These are phyloP conservation scores for apple (Malus domestica) DNA, from an alignment of 306 rosid genomes.

Conservation along the genomic window DNA sequence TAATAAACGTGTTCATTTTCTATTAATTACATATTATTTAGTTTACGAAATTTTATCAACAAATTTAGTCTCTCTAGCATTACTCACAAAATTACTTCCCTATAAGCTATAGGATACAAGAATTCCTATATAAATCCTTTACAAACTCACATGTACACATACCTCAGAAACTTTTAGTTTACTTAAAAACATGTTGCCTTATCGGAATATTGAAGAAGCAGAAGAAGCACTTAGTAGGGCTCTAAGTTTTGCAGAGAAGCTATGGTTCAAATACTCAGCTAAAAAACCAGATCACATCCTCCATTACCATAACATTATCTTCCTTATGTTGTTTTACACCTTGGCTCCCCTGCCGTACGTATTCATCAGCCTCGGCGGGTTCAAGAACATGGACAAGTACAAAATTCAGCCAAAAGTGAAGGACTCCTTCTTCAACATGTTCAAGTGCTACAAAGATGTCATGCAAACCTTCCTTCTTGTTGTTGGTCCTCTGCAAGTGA, in stretches of 20 bases:
- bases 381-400: conserved; percentile 26
- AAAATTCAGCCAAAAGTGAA: conserved; percentile 46
- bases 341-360: conserved; percentile 33
- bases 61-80: too few species aligned
- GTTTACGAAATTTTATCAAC: too few species aligned
- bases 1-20: too few species aligned
- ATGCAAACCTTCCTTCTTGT: conserved; percentile 36
- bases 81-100: too few species aligned
- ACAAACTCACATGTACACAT: neutral
- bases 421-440: conserved; percentile 28
- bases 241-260: conserved; percentile 33
- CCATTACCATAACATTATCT: conserved; percentile 40
- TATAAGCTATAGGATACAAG: too few species aligned
- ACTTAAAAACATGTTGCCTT: conserved; percentile 36
- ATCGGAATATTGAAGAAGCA: conserved; percentile 33
- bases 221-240: conserved; percentile 31
- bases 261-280: conserved; percentile 59
- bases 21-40: too few species aligned
- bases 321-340: conserved; percentile 39
- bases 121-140: neutral
- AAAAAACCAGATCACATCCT: conserved; percentile 42
- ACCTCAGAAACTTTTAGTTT: too few species aligned
- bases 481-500: conserved; percentile 42
- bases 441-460: conserved; percentile 44
- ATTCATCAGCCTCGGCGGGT: conserved; percentile 26